Percentiles rank a stretch among this genome's conserved stretches.
These are phyloP conservation scores for Phalaenopsis aphrodite DNA, from an alignment of 106 monocot genomes.

Conservation along the genomic window DNA sequence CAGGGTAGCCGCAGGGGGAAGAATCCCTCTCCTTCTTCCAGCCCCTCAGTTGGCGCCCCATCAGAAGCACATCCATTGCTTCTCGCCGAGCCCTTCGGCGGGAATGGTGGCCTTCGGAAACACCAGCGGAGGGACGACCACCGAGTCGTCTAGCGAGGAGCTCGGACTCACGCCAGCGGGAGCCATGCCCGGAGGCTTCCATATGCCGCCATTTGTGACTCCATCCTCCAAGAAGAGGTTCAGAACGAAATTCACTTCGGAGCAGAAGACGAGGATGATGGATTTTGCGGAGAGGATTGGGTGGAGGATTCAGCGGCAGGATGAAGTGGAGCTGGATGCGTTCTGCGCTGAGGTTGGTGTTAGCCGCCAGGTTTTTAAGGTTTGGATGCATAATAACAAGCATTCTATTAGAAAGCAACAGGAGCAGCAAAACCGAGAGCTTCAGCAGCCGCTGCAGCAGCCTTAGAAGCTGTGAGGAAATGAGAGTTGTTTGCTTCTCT, in stretches of 20 bases:
- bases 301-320: conserved; percentile 55
- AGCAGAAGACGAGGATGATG: conserved; percentile 55
- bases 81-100: not conserved
- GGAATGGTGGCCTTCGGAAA: conserved; percentile 5
- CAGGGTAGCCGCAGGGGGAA: not conserved
- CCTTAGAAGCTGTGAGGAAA: not conserved
- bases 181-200: not conserved
- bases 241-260: conserved; percentile 49
- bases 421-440: not conserved
- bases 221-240: conserved; percentile 37
- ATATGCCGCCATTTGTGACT: too few species aligned
- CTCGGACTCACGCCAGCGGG: not conserved
- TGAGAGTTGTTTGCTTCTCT: not conserved
- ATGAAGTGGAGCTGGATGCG: conserved; percentile 31
- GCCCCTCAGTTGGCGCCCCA: conserved; percentile 1
- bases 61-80: conserved; percentile 5
- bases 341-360: conserved; percentile 51
- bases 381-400: conserved; percentile 82
- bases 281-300: conserved; percentile 41
- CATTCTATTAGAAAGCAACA: conserved; percentile 20
- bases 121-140: conserved; percentile 10
- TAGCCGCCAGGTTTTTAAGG: conserved; percentile 47
- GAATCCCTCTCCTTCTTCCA: conserved; percentile 11
- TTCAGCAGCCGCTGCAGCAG: not conserved
- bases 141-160: conserved; percentile 40